Evolutionary conservation across 2,329 filamentous ascomycete genomes (phyloP), one percentile per base, ranked within the genome.

Genomic region (Hypoxylon sp.): DNA sequence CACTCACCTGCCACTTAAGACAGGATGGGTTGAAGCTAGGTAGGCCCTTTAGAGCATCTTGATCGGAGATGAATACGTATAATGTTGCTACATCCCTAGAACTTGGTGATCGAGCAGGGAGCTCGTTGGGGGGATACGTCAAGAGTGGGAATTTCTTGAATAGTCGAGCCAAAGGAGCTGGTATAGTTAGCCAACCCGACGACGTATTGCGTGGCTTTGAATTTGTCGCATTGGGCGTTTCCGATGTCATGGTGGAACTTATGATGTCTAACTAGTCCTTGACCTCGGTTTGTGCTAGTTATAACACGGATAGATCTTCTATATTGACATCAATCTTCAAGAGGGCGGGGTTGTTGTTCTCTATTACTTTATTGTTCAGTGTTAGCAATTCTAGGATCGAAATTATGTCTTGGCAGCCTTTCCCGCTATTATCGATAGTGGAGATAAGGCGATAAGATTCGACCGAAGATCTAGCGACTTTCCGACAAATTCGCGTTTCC

Each of bases 1-100:
- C 26, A 45, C 42, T 38, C 64, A 93, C 91, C 89, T 97, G 94
- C 91, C 91, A 97, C 77, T 93, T 96, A 66, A 97, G 78, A 76
- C 94, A 99, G 51, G 86, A 84, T 7, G 94, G 94, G 69, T 97
- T 97, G 74, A 88, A 96, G 59, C 90, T 95, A 17, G 91, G 89
- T 20, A 77, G 73, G 3, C 84, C 85, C 27, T 67, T 67, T 47
- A 71, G 69, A 23, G 85, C 88, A 63, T 84, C 87, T n/a, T 79
- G 74, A 1, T 82, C 75, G 9, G 80, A 83, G 53, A 83, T 81
- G 72, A 97, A 97, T 48, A 96, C 78, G 70, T 91, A 91, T 6
- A 99, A 77, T 7, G 83, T 79, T 55, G 81, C 77, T 4, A 75
- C 68, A 13, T 68, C 55, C 54, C 62, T 59, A 16, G 83, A 64